A percentile compares a stretch with the other conserved stretches of the same genome.
Evolutionary conservation across 2,329 filamentous ascomycete genomes (phyloP).

Genomic region (Gremmenia infestans): DNA sequence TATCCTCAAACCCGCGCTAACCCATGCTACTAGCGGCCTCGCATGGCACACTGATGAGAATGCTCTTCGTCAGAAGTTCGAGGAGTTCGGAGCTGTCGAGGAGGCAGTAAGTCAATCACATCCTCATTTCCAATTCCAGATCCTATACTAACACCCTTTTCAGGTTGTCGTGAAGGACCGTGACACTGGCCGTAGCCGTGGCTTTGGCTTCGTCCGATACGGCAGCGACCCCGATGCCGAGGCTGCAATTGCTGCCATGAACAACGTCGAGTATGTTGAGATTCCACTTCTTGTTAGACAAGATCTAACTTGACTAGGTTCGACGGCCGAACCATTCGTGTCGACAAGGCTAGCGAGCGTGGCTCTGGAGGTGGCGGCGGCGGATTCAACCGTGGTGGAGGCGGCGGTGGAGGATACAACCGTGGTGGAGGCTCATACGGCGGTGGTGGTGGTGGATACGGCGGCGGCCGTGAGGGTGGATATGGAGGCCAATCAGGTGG

Average conservation of each 20-base stretch:
- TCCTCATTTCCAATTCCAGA: conserved; percentile 1
- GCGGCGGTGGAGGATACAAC: conserved; percentile 44
- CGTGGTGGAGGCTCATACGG: conserved; percentile 38
- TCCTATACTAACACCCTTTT: conserved; percentile 6
- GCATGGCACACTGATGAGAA: conserved; percentile 96
- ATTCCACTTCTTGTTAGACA: neutral
- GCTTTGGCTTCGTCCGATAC: conserved; percentile 96
- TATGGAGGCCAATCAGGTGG: conserved; percentile 35
- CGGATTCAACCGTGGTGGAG: conserved; percentile 33
- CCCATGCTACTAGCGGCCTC: conserved; percentile 64
- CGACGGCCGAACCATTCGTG: conserved; percentile 88
- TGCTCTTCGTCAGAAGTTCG: conserved; percentile 84
- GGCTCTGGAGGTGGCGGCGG: conserved; percentile 50
- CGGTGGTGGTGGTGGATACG: conserved; percentile 34
- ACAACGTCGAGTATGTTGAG: conserved; percentile 75
- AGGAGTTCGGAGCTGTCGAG: conserved; percentile 84
- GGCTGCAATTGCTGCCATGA: conserved; percentile 72
- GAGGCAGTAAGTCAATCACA: conserved; percentile 72
- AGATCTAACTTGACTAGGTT: conserved; percentile 53
- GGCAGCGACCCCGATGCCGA: conserved; percentile 70
- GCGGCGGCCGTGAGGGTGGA: conserved; percentile 52
- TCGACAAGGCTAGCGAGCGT: conserved; percentile 80
- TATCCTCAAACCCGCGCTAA: conserved; percentile 10
- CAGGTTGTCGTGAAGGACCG: conserved; percentile 97
- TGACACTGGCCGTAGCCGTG: conserved; percentile 92